These are phyloP conservation scores for Amphirosellinia nigrospora DNA, from an alignment of 495 filamentous ascomycete genomes.

Conservation along the genomic window DNA sequence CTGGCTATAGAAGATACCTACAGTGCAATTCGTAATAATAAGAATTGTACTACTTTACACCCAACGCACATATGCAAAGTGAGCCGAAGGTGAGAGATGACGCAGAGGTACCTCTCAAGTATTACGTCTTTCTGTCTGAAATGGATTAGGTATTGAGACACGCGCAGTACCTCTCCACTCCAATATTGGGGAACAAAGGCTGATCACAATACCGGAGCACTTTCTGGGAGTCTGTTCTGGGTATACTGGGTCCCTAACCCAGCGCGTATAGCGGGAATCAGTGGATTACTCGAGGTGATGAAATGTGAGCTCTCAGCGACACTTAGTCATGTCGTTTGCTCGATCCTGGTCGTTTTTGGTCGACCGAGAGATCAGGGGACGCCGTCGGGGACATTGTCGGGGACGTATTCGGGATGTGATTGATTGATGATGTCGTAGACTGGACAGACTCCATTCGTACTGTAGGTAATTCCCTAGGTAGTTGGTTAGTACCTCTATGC, in stretches of 20 bases:
- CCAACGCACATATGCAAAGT: constrained; percentile 1
- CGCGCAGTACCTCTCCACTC: not conserved
- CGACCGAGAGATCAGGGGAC: not conserved
- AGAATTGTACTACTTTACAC: constrained; percentile 5
- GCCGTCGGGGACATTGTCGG: not conserved
- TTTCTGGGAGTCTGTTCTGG: no score
- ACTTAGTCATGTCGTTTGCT: not conserved
- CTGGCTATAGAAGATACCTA: constrained; percentile 3
- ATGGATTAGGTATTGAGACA: not conserved
- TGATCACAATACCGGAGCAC: not conserved
- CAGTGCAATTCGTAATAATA: constrained; percentile 20
- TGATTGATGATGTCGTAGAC: not conserved
- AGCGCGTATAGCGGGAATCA: not conserved
- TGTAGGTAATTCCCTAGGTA: not conserved
- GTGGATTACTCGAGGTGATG: no score
- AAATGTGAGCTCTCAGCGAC: not conserved
- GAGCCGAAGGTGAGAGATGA: not conserved
- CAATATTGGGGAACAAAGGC: not conserved
- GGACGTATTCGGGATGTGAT: no score
- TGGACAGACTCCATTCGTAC: not conserved
- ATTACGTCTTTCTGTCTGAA: not conserved
- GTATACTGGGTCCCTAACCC: not conserved
- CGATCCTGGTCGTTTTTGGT: not conserved
- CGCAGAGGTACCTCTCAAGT: not conserved
- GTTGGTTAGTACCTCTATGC: not conserved